Evolutionary conservation across 352 stramenopile genomes (phyloP), one percentile per base, ranked within the genome.

Genomic region (Pythium dissotocum): DNA sequence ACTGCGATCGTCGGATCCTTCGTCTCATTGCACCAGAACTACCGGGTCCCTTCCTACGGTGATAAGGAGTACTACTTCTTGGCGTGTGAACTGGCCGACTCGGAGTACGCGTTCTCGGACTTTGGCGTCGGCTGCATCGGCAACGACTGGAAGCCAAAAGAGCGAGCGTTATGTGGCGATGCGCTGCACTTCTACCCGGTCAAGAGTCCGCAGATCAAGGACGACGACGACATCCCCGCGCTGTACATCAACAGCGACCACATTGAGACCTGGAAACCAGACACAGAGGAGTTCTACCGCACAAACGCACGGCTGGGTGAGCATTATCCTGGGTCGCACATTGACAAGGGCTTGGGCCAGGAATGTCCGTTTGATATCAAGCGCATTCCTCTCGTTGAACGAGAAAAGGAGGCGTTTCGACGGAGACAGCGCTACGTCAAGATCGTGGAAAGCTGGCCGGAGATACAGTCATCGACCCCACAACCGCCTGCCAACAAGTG

Each of bases 51-150:
- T 14, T 84, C 75, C 8, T 90, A 91, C 55, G 80, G 83, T 3
- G 85, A 92, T 57, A 94, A 94, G 62, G 83, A 94, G 54, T 69
- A 91, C n/a, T 94, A 89, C 64, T 91, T 90, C 62, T 51, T 90
- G 12, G 83, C 85, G 0, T 84, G 69, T 42, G 85, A 94, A 48
- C 67, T 94, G 2, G 81, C 85, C 0, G 83, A 94, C 64, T 86
- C 83, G 6, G 65, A 83, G 63, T 93, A 90, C 61, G 62, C 72
- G 3, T 90, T 93, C 58, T 91, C 83, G 0, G 76, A 91, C 53
- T 88, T 80, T 58, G 83, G 75, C 16, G 80, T 90, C 7, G 85
- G 83, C 12, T 66, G 73, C 10, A 77, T 86, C 26, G 85, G 81
- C 44, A 69, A 53, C 26, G 83, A 90, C 6, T 61, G 78, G 48